Conservation (phyloP, 2,329 filamentous ascomycete genomes). For the Colletotrichum liriopes region DNA sequence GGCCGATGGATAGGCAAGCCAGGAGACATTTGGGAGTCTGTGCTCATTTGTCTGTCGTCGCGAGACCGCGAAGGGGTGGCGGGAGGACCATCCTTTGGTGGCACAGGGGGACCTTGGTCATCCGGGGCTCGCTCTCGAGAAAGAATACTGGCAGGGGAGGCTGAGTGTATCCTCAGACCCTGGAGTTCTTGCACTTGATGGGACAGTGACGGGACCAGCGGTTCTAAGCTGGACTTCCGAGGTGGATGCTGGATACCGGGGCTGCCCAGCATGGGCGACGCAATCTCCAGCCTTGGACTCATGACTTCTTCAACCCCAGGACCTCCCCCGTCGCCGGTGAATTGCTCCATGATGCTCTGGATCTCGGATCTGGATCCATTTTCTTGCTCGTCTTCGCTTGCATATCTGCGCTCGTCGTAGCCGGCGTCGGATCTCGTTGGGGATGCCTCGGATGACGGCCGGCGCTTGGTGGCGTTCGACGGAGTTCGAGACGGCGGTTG, state of each 20-base stretch:
- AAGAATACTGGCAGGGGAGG: slow-evolving; percentile 56
- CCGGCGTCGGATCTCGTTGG: slow-evolving; percentile 69
- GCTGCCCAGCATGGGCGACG: slow-evolving; percentile 82
- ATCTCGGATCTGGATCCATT: slow-evolving; percentile 87
- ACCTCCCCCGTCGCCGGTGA: slow-evolving; percentile 81
- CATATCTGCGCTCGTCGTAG: slow-evolving; percentile 70
- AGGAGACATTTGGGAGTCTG: slow-evolving; percentile 62
- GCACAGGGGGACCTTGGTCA: slow-evolving; percentile 70
- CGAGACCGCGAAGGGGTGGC: slow-evolving; percentile 55
- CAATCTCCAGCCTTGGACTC: slow-evolving; percentile 88
- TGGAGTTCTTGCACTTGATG: slow-evolving; percentile 66
- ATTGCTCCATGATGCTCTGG: slow-evolving; percentile 98
- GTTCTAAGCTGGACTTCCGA: slow-evolving; percentile 89
- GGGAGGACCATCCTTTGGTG: slow-evolving; percentile 71
- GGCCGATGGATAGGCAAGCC: slow-evolving; percentile 70
- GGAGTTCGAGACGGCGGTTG: slow-evolving; percentile 73
- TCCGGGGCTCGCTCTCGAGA: slow-evolving; percentile 57
- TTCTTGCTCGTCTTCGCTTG: slow-evolving; percentile 76
- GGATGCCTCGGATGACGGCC: slow-evolving; percentile 61
- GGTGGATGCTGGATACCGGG: slow-evolving; percentile 79
- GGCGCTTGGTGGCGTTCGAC: slow-evolving; percentile 68
- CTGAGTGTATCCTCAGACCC: slow-evolving; percentile 55
- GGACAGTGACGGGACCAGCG: slow-evolving; percentile 68
- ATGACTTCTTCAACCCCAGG: slow-evolving; percentile 88
- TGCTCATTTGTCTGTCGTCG: slow-evolving; percentile 54